Conservation (phyloP, 257 asterid genomes). For the Agastache rugosa region DNA sequence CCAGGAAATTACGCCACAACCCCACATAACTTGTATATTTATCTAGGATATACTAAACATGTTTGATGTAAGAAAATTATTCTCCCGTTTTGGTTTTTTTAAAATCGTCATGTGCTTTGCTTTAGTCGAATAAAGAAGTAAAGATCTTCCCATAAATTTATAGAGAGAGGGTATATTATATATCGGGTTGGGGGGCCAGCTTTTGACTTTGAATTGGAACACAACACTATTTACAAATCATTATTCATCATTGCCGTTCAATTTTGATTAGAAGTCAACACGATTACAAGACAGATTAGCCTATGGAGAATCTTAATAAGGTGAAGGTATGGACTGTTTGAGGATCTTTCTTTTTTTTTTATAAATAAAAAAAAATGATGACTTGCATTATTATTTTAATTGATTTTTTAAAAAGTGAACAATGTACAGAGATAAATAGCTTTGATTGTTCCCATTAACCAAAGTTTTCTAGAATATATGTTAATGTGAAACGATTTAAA, state of each 20-base stretch:
- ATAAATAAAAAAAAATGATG: not conserved
- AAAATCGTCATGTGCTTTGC: not conserved
- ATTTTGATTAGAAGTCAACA: slow-evolving; percentile 23
- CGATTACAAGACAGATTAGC: slow-evolving; percentile 27
- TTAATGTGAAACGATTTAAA: not conserved
- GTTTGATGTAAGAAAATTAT: no score
- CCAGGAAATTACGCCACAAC: no score
- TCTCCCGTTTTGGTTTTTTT: not conserved
- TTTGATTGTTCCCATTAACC: not conserved
- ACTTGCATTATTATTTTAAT: not conserved
- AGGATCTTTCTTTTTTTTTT: slow-evolving; percentile 23
- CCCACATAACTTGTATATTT: no score
- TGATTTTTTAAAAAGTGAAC: no score
- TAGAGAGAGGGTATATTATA: not conserved
- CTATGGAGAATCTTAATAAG: slow-evolving; percentile 21
- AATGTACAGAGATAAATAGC: not conserved
- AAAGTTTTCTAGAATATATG: slow-evolving; percentile 3
- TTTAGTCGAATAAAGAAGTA: not conserved
- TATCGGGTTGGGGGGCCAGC: slow-evolving; percentile 1
- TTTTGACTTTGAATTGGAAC: slow-evolving; percentile 28
- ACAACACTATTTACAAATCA: slow-evolving; percentile 17
- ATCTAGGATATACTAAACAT: no score
- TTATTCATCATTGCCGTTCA: slow-evolving; percentile 24
- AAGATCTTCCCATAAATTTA: not conserved
- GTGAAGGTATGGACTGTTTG: not conserved